Percentiles rank a stretch among this genome's conserved stretches.
These are phyloP conservation scores for Leccinum uliginosum DNA, from an alignment of 768 basidiomycete genomes.

Conservation along the genomic window DNA sequence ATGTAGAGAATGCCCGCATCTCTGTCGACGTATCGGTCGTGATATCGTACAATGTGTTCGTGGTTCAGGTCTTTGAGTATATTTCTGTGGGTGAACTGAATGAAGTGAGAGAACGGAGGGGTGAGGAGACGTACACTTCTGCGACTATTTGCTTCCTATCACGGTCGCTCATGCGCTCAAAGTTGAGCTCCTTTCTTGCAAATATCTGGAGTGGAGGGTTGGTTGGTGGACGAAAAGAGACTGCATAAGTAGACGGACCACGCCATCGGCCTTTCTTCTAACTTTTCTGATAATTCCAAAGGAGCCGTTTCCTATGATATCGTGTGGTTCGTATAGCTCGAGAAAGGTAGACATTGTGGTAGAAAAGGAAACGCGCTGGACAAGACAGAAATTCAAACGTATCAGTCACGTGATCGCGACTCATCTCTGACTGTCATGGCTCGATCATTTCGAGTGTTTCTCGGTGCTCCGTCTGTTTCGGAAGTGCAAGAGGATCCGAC, in stretches of 20 bases:
- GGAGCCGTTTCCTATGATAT: slow-evolving; percentile 93
- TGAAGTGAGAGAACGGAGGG: neutral
- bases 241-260: slow-evolving; percentile 47
- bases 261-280: slow-evolving; percentile 73
- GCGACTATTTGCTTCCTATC: slow-evolving; percentile 96
- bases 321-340: slow-evolving; percentile 80
- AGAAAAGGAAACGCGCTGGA: slow-evolving; percentile 1
- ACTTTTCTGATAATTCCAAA: slow-evolving; percentile 99
- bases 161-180: slow-evolving; percentile 93
- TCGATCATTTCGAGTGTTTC: slow-evolving; percentile 45
- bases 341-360: slow-evolving; percentile 41
- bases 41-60: slow-evolving; percentile 94
- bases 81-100: slow-evolving; percentile 51
- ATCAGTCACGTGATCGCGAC: slow-evolving; percentile 28
- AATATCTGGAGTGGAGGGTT: slow-evolving; percentile 56
- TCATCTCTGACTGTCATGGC: slow-evolving; percentile 24
- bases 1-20: slow-evolving; percentile 92
- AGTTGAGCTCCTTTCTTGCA: slow-evolving; percentile 94
- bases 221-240: neutral
- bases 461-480: slow-evolving; percentile 39
- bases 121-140: slow-evolving; percentile 74
- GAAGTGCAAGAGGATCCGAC: slow-evolving; percentile 35
- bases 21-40: slow-evolving; percentile 88
- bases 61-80: slow-evolving; percentile 95
- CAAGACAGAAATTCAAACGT: slow-evolving; percentile 19